phyloP scores from a whole-genome alignment of 805 yeast species.

The Candida takata region DNA sequence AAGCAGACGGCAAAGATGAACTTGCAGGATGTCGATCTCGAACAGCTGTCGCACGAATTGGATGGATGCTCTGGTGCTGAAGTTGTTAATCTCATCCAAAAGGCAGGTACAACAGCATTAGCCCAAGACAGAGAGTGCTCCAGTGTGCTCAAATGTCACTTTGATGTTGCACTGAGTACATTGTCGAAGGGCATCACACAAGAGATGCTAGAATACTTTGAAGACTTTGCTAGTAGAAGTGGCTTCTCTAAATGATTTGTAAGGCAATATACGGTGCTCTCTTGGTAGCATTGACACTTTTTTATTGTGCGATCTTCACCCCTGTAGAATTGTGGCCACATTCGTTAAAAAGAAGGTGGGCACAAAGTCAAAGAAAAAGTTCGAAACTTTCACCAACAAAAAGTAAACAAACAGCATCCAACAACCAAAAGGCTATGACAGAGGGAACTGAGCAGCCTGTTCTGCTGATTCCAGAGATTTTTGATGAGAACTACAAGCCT shows the following conservation, averaged over 20 bases:
- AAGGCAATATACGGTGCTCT: too few species aligned
- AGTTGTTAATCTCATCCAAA: slow-evolving; percentile 84
- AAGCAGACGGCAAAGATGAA: slow-evolving; percentile 66
- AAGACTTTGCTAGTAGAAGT: slow-evolving; percentile 37
- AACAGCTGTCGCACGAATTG: slow-evolving; percentile 50
- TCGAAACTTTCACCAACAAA: too few species aligned
- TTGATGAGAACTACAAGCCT: slow-evolving; percentile 11
- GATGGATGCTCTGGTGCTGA: slow-evolving; percentile 98
- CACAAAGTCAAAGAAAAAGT: too few species aligned
- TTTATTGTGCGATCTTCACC: too few species aligned
- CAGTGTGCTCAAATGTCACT: slow-evolving; percentile 57
- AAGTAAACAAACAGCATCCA: slow-evolving; percentile 1
- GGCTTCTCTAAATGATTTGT: slow-evolving; percentile 26
- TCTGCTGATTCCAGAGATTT: slow-evolving; percentile 19
- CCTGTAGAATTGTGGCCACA: too few species aligned
- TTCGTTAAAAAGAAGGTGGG: too few species aligned
- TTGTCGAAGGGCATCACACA: slow-evolving; percentile 74
- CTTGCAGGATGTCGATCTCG: slow-evolving; percentile 43
- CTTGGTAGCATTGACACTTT: too few species aligned
- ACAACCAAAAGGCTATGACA: slow-evolving; percentile 2
- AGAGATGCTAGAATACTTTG: slow-evolving; percentile 77
- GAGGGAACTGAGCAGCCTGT: slow-evolving; percentile 19
- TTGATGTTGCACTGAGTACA: slow-evolving; percentile 59
- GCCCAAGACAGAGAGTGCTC: slow-evolving; percentile 61
- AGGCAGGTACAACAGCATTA: slow-evolving; percentile 91